Evolutionary conservation across 768 basidiomycete species (phyloP), one percentile per base, ranked within the genome.

Genomic region (Hemileccinum impolitum): DNA sequence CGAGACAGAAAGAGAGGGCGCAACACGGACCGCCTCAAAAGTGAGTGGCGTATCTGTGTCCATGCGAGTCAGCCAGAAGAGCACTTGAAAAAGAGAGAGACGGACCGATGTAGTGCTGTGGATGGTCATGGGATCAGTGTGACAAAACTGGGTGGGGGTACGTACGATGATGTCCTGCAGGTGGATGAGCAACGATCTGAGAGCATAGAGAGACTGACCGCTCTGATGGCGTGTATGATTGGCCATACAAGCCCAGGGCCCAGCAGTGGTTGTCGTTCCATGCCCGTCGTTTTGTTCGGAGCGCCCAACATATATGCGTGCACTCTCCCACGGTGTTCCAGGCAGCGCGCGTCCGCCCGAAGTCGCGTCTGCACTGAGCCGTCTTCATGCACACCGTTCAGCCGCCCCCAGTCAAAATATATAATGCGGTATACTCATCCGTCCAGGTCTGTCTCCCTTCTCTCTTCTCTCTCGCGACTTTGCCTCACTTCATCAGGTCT

Each of bases 371-470:
- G 18, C n/a, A 36, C 55, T 28, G 5, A 28, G 39, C 66, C 59
- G 53, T 51, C 59, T 51, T 61, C 59, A 45, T 64, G 61, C 65
- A 60, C 39, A 28, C 70, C n/a, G 66, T 64, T 35, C 81, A 65
- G 56, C 70, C 69, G 21, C 78, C 81, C 31, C 70, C 72, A 39
- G 84, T 90, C 49, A 90, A 90, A 72, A 91, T 93, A 56, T 93
- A 93, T 73, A 93, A 93, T 81, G 90, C 90, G 6, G 90, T 93
- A 41, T 92, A 93, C 62, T 90, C 88, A 17, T 90, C 89, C 9
- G 90, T 93, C 9, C 89, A 91, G 85, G 89, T 77, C 31, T 14
- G 48, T 74, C 5, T 5, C 6, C 2, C 6, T 8, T 19, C 42
- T 37, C 17, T 25, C 7, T 3, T n/a, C 6, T 18, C 21, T 14